Percentiles rank a stretch among this genome's conserved stretches.
phyloP scores from a whole-genome alignment of 2,329 filamentous ascomycete species.

The Talaromyces sp. region DNA sequence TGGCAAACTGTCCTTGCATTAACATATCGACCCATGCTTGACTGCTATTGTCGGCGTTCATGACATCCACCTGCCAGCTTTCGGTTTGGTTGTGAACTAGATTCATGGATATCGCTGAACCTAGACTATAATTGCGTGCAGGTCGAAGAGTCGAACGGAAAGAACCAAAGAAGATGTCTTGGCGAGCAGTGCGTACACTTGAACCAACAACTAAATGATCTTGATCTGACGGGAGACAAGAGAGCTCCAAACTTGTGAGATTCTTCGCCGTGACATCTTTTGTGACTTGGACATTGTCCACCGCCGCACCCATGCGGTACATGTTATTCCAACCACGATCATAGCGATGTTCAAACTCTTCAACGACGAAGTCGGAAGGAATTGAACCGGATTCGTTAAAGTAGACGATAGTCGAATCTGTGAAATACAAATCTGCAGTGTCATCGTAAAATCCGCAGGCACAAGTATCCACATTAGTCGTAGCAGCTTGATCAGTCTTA shows the following conservation, averaged over 20 bases:
- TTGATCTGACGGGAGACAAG: constrained; percentile 18
- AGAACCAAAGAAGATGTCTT: constrained; percentile 49
- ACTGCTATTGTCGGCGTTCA: constrained; percentile 42
- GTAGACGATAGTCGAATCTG: constrained; percentile 49
- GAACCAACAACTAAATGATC: constrained; percentile 46
- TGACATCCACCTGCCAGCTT: constrained; percentile 43
- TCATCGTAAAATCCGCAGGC: constrained; percentile 48
- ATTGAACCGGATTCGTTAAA: constrained; percentile 49
- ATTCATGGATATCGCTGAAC: constrained; percentile 47
- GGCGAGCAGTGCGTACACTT: constrained; percentile 41
- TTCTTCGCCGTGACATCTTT: constrained; percentile 34
- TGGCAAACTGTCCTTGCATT: constrained; percentile 38
- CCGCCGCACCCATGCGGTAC: constrained; percentile 15
- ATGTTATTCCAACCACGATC: constrained; percentile 47
- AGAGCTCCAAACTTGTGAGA: constrained; percentile 22
- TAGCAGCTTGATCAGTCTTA: background rate
- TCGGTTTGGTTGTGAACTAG: constrained; percentile 47
- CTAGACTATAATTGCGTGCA: constrained; percentile 34
- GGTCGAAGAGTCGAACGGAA: constrained; percentile 45
- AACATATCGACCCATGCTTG: constrained; percentile 42
- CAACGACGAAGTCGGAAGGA: constrained; percentile 35
- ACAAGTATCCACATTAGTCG: constrained; percentile 29
- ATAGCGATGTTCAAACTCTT: constrained; percentile 43
- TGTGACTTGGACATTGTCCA: constrained; percentile 25
- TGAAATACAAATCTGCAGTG: constrained; percentile 38